These are phyloP conservation scores for Sophora flavescens DNA, from an alignment of 306 rosid genomes.

Conservation along the genomic window DNA sequence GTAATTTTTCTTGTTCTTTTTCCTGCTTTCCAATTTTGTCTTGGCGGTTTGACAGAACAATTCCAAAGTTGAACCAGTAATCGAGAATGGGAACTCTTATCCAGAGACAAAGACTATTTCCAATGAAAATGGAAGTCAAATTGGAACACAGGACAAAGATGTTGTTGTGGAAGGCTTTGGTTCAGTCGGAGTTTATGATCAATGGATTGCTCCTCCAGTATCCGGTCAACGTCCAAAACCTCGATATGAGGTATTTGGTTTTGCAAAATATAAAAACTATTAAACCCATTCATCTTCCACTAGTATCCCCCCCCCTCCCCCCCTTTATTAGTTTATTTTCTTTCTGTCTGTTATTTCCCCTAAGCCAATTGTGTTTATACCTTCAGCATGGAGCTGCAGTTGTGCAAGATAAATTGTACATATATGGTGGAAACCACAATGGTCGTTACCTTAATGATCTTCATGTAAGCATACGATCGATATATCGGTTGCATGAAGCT, in stretches of 20 bases:
- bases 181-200: conserved; percentile 78
- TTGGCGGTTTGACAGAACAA: conserved; percentile 62
- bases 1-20: conserved; percentile 15
- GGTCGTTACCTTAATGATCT: conserved; percentile 96
- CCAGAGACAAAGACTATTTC: conserved; percentile 80
- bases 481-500: conserved; percentile 27
- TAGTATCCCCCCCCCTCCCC: conserved; percentile 26
- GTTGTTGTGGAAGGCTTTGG: conserved; percentile 77
- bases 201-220: conserved; percentile 79
- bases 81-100: conserved; percentile 74
- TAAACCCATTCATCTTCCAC: conserved; percentile 24
- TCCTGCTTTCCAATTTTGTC: conserved; percentile 29
- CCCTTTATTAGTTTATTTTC: conserved; percentile 24
- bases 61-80: conserved; percentile 69
- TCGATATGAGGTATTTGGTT: conserved; percentile 82
- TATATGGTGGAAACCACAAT: conserved; percentile 96
- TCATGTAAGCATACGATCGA: conserved; percentile 65
- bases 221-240: conserved; percentile 81
- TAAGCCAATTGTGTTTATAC: conserved; percentile 46
- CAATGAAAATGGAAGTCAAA: conserved; percentile 72
- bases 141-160: conserved; percentile 79
- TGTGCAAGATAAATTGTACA: conserved; percentile 89
- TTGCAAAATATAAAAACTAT: conserved; percentile 35
- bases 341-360: conserved; percentile 2
- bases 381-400: conserved; percentile 93